These are phyloP conservation scores for Alisma plantagoaquatica DNA, from an alignment of 106 monocot species.

Conservation along the genomic window DNA sequence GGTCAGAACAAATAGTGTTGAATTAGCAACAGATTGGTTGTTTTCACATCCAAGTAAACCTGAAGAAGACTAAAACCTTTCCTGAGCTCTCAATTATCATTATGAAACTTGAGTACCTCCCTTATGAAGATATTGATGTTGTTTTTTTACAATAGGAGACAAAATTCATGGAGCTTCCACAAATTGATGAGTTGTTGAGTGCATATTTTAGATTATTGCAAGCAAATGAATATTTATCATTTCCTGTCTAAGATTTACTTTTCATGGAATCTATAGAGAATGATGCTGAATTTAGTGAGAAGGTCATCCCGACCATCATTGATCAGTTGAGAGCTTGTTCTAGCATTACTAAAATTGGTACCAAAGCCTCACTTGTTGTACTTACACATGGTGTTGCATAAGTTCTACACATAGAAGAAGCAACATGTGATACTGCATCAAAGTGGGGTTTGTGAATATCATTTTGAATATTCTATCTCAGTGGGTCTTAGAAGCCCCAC, in stretches of 20 bases:
- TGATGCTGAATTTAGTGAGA: slow-evolving; percentile 61
- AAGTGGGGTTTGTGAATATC: slow-evolving; percentile 64
- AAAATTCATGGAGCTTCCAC: slow-evolving; percentile 48
- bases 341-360: slow-evolving; percentile 21
- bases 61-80: slow-evolving; percentile 97
- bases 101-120: slow-evolving; percentile 59
- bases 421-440: slow-evolving; percentile 60
- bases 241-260: slow-evolving; percentile 79
- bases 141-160: slow-evolving; percentile 32
- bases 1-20: slow-evolving; percentile 91
- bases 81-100: slow-evolving; percentile 90
- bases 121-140: slow-evolving; percentile 33
- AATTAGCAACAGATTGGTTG: slow-evolving; percentile 93
- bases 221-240: slow-evolving; percentile 69
- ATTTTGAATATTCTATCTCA: slow-evolving; percentile 62
- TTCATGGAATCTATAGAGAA: slow-evolving; percentile 71
- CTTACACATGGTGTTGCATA: slow-evolving; percentile 90
- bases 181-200: slow-evolving; percentile 71
- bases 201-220: slow-evolving; percentile 69
- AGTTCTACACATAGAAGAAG: slow-evolving; percentile 77
- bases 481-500: slow-evolving; percentile 55
- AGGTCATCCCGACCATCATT: slow-evolving; percentile 58
- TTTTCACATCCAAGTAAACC: slow-evolving; percentile 95
- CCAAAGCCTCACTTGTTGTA: slow-evolving; percentile 34
- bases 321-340: slow-evolving; percentile 54